Evolutionary conservation across 371 early-diverging fungal genomes (phyloP), one percentile per base, ranked within the genome.

Genomic region (Massospora cicadina): DNA sequence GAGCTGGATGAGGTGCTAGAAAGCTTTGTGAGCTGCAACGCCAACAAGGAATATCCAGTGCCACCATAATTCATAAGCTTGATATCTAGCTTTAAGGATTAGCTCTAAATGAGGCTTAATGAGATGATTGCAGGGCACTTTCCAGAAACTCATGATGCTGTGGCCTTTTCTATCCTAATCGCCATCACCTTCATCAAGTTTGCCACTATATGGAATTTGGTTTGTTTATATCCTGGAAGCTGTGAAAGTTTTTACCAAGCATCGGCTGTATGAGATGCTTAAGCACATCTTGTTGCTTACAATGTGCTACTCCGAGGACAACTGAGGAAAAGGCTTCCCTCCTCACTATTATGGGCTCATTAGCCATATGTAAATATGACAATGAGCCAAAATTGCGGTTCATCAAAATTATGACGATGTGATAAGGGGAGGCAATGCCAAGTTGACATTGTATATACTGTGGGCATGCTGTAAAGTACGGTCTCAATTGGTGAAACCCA

Each of bases 261-360:
- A 65, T 21, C 68, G 69, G 7, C 32, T 55, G 1, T 25, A 54
- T 2, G 63, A 63, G 54, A n/a, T 63, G 24, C 59, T 58, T 0
- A 33, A 55, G 31, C 70, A 71, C 55, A 70, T 74, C 10, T 33
- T 76, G 23, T 65, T 74, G 64, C 60, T 76, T 27, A 90, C 87
- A 1, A 88, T 93, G 7, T 89, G 90, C 72, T 95, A 95, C 73
- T 87, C 90, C 10, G 95, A 95, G 73, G 87, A 89, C 65, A 84
- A 86, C 90, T 7, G 95, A 95, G 73, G 87, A 89, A 65, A 84
- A 86, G 71, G 87, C 84, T 27, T 86, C 88, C 17, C 74, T 98
- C 21, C 80, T 84, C 26, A 82, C 82, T 21, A 98, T 98, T 1
- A 78, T 98, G 60, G 90, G 94, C 68, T 93, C 93, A 29, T 75